phyloP scores from a whole-genome alignment of 2,329 filamentous ascomycete species.

The Aspergillus niger region DNA sequence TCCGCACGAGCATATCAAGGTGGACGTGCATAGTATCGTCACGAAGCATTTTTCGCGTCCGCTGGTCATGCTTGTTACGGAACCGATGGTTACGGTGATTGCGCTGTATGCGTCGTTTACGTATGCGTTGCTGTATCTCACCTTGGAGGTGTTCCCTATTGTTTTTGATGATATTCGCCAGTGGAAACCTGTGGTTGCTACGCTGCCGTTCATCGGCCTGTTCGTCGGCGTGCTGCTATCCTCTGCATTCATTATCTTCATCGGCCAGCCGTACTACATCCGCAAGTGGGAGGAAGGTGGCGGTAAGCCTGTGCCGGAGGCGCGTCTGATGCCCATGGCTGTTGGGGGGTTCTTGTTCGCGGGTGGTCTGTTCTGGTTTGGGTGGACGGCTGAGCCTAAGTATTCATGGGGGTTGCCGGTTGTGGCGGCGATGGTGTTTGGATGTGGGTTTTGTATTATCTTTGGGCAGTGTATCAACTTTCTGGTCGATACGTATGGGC shows the following conservation, averaged over 20 bases:
- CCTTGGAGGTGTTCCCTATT: constrained; percentile 62
- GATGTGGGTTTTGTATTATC: constrained; percentile 74
- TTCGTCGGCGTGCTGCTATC: constrained; percentile 61
- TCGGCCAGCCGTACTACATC: constrained; percentile 43
- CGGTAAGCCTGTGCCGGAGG: constrained; percentile 20
- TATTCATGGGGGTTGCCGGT: constrained; percentile 60
- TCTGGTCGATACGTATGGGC: constrained; percentile 63
- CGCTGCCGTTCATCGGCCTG: constrained; percentile 64
- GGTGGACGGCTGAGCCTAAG: constrained; percentile 60
- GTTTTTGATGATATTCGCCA: constrained; percentile 62
- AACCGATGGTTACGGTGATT: constrained; percentile 25
- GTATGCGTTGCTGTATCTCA: constrained; percentile 32
- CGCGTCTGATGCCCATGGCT: constrained; percentile 49
- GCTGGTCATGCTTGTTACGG: constrained; percentile 22
- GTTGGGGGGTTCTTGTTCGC: constrained; percentile 49
- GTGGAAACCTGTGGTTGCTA: constrained; percentile 57
- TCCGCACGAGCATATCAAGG: constrained; percentile 48
- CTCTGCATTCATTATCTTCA: constrained; percentile 53
- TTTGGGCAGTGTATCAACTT: constrained; percentile 77
- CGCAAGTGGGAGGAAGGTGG: constrained; percentile 18
- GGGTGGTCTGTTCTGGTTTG: constrained; percentile 40
- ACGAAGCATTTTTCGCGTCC: constrained; percentile 23
- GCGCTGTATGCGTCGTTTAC: constrained; percentile 30
- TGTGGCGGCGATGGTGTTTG: constrained; percentile 58
- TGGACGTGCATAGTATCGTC: constrained; percentile 44